Base-by-base conservation (phyloP, 805 yeast genomes). In the Tetrapisispora arboricola region DNA sequence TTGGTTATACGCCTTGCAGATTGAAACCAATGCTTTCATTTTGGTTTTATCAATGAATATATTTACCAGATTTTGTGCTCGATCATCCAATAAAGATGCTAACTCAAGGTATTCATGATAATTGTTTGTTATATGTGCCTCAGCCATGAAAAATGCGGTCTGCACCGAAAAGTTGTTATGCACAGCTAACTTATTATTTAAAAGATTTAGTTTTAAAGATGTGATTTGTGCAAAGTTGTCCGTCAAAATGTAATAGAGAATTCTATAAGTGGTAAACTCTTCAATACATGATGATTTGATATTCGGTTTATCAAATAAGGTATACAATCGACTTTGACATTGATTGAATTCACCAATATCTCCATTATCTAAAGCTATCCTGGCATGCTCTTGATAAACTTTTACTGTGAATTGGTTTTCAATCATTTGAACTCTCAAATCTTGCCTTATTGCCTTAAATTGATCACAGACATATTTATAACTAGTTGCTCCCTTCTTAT, bases 261-360 rank as follows among this genome's bases (percentile, higher is more conserved):
- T 68, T 41, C 86, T 68, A 60, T 84, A 88, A 36, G 84, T 71
- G 30, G 76, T 60, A 52, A 84, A 85, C 55, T 88, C 96, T 36
- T 70, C 64, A 13, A 36, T 32, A 41, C 66, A 65, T 12, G 65
- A 57, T 10, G 67, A 63, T 25, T 49, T 50, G n/a, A 64, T 55
- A 8, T 63, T 59, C 6, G 65, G 64, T 19, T 53, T 50, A 21
- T 66, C 72, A 54, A 81, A 88, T 19, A 88, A 64, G 34, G 72
- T 67, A 47, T 75, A 75, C 38, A 92, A 63, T 51, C 86, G 85
- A 13, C 94, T 76, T 60, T 84, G 94, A 58, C 97, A 92, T 59
- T 90, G 96, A 64, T 92, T 92, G 59, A 84, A 87, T 60, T 92
- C 97, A 9, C 96, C 96, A 47, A 90, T 63, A 60, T 90, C 98